Base-by-base conservation (phyloP, 257 asterid genomes). In the Fraxinus anomala region DNA sequence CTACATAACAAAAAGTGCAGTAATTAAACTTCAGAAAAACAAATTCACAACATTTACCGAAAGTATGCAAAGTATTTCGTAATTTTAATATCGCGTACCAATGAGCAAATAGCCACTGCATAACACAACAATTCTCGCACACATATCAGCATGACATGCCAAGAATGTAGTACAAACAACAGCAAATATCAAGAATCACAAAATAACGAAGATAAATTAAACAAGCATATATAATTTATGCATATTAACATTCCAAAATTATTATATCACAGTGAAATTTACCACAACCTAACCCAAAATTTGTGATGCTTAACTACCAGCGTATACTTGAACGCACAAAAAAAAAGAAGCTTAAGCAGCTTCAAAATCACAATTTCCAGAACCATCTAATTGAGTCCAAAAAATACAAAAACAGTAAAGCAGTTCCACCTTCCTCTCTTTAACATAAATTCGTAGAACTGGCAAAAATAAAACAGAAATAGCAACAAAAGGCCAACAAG, bases 351-450 rank as follows among this genome's bases (percentile, higher is more conserved):
- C 26, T 19, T 11, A 70, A 70, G 2, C 44, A 36, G 11, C 68
- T 37, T 14, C n/a, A n/a, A 49, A 6, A 73, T 30, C 80, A 80
- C 40, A 80, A 80, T 44, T 70, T 39, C 59, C 36, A 72, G 67
- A 68, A 24, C 42, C 16, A 56, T 39, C 28, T 21, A 63, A 19
- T 14, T 51, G 5, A 14, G 24, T 7, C 61, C 33, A 54, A 54
- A 19, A 0, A 17, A 5, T 17, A 54, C 65, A 54, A 4, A 4
- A 17, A n/a, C 65, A 6, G 24, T 54, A 4, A 54, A 54, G 24
- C 65, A 54, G 23, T 19, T 33, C 59, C 42, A 24, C 17, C 77
- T 21, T 36, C 19, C 28, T 47, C 37, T 59, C 39, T 31, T 75
- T 31, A 54, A 4, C 26, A 54, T 19, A 6, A 54, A 54, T 14